Percentiles rank a stretch among this genome's conserved stretches.
Conservation (phyloP, 148 eudicot genomes). For the Polygonum aviculare region DNA sequence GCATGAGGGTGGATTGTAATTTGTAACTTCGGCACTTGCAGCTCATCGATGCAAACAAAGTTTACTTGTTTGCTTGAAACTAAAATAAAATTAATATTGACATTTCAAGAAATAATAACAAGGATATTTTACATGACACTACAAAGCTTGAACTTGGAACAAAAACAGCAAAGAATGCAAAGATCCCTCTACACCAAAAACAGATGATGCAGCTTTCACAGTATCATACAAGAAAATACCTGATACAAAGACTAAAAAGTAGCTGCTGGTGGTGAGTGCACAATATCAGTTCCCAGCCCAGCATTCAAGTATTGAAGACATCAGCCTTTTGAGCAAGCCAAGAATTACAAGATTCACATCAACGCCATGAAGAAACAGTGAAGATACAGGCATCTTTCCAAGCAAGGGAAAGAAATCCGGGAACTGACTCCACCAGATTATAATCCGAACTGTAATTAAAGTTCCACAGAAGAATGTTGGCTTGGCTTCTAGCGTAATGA, state of each 20-base stretch:
- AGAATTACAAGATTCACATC: background rate
- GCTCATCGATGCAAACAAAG: too few relatives aligned
- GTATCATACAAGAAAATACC: background rate
- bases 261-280: background rate
- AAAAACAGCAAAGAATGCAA: background rate
- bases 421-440: conserved; percentile 37
- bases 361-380: conserved; percentile 86
- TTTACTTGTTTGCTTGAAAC: background rate
- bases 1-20: too few relatives aligned
- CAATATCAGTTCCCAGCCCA: background rate
- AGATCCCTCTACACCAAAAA: background rate
- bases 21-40: too few relatives aligned
- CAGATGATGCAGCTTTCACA: background rate
- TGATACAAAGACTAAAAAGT: background rate
- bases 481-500: conserved; percentile 83
- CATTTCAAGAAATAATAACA: background rate
- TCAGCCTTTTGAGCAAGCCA: background rate
- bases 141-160: background rate
- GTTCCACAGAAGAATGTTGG: conserved; percentile 62
- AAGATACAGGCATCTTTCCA: conserved; percentile 74
- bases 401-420: conserved; percentile 70
- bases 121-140: background rate
- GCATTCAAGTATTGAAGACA: background rate
- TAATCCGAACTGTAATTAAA: conserved; percentile 59
- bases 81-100: background rate